phyloP scores from a whole-genome alignment of 2,329 filamentous ascomycete species.

The Zymoseptoria pseudotritici region DNA sequence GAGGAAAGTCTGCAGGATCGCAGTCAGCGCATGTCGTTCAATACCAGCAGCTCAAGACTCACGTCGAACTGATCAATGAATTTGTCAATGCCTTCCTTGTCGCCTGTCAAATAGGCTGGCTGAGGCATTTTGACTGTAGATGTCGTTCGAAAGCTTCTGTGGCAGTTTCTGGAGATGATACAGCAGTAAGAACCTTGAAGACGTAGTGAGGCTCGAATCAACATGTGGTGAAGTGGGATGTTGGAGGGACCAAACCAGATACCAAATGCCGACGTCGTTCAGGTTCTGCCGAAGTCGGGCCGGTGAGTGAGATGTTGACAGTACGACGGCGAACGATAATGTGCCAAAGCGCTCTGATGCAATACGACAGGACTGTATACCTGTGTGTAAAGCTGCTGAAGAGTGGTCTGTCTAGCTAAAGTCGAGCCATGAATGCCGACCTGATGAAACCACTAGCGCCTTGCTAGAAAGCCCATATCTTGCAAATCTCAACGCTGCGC shows the following conservation, averaged over 20 bases:
- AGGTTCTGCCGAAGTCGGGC: neutral
- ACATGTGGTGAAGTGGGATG: neutral
- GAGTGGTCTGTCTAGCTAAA: neutral
- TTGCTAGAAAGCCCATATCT: neutral
- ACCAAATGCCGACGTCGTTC: neutral
- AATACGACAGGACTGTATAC: neutral
- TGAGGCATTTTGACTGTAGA: conserved; percentile 3
- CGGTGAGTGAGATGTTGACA: neutral
- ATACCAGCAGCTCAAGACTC: conserved; percentile 34
- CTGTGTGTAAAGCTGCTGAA: neutral
- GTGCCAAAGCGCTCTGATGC: neutral
- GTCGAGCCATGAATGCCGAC: neutral
- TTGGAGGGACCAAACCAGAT: neutral
- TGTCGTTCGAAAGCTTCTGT: neutral
- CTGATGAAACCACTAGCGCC: neutral
- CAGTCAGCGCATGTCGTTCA: conserved; percentile 1
- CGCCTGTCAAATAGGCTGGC: conserved; percentile 62
- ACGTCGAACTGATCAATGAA: conserved; percentile 89
- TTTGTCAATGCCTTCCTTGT: conserved; percentile 65
- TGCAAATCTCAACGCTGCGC: neutral
- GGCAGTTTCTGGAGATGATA: neutral
- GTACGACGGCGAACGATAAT: neutral
- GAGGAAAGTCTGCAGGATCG: conserved; percentile 63
- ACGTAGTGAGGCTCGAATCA: neutral
- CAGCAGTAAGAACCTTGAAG: neutral